A percentile compares a stretch with the other conserved stretches of the same genome.
These are phyloP conservation scores for Poronia punctata DNA, from an alignment of 495 filamentous ascomycete genomes.

Conservation along the genomic window DNA sequence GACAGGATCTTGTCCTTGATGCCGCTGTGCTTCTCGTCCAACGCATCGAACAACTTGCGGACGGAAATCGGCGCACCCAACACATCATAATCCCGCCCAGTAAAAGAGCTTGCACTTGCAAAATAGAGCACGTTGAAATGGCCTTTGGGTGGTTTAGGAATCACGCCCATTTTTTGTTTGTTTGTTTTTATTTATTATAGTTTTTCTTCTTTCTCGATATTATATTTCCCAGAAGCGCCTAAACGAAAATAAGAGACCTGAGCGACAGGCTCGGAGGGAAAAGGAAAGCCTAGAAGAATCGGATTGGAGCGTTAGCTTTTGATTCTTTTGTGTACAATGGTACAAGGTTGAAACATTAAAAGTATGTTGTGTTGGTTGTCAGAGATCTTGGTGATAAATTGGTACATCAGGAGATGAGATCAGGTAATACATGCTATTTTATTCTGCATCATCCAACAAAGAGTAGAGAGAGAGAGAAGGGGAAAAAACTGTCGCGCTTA, in stretches of 20 bases:
- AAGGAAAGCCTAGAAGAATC: neutral
- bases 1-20: constrained; percentile 64
- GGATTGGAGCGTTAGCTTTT: constrained; percentile 11
- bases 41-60: constrained; percentile 53
- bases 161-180: constrained; percentile 23
- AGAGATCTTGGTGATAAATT: constrained; percentile 58
- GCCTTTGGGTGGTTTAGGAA: constrained; percentile 39
- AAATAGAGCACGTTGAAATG: constrained; percentile 86
- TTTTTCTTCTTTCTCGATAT: no score
- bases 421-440: constrained; percentile 66
- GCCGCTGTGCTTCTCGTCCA: constrained; percentile 79
- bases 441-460: constrained; percentile 39
- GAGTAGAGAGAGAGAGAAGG: neutral
- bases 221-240: no score
- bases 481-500: constrained; percentile 1
- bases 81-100: constrained; percentile 60
- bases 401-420: constrained; percentile 38
- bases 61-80: constrained; percentile 68
- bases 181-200: no score
- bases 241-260: no score
- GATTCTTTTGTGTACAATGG: neutral
- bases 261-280: constrained; percentile 1
- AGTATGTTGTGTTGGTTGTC: constrained; percentile 31
- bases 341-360: constrained; percentile 3
- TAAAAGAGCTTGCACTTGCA: constrained; percentile 68